These are phyloP conservation scores for Exophiala spinifera DNA, from an alignment of 2,329 filamentous ascomycete genomes.

Conservation along the genomic window DNA sequence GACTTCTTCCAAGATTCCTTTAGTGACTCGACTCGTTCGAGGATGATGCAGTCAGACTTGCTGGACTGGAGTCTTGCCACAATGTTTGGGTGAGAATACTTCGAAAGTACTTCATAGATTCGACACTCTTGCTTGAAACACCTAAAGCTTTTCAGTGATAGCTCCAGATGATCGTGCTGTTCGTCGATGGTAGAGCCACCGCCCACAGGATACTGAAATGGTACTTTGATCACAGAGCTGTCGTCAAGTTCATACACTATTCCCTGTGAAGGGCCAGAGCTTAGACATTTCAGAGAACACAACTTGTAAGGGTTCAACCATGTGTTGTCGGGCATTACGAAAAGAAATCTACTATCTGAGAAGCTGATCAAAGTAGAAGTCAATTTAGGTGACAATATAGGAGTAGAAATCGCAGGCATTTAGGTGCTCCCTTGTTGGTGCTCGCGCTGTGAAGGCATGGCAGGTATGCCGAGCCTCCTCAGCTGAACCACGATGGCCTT, in stretches of 20 bases:
- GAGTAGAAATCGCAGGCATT: too few species aligned
- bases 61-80: slow-evolving; percentile 1
- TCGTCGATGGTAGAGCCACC: slow-evolving; percentile 3
- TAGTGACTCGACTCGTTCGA: slow-evolving; percentile 7
- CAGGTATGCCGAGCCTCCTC: too few species aligned
- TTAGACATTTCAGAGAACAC: slow-evolving; percentile 1
- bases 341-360: too few species aligned
- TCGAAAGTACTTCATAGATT: slow-evolving; percentile 1
- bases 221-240: slow-evolving; percentile 5
- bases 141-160: slow-evolving; percentile 2
- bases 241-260: slow-evolving; percentile 6
- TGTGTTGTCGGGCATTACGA: too few species aligned
- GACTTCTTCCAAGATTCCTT: slow-evolving; percentile 1
- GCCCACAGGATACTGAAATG: slow-evolving; percentile 6
- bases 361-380: too few species aligned
- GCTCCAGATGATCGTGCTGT: background rate
- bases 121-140: slow-evolving; percentile 5
- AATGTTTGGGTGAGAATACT: slow-evolving; percentile 5
- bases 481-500: too few species aligned
- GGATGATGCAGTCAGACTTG: slow-evolving; percentile 2
- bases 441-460: too few species aligned
- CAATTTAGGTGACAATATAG: too few species aligned
- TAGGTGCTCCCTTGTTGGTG: too few species aligned
- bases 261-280: slow-evolving; percentile 10
- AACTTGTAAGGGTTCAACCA: too few species aligned